phyloP scores from a whole-genome alignment of 139 green algal species.

The Eudorina sp. region DNA sequence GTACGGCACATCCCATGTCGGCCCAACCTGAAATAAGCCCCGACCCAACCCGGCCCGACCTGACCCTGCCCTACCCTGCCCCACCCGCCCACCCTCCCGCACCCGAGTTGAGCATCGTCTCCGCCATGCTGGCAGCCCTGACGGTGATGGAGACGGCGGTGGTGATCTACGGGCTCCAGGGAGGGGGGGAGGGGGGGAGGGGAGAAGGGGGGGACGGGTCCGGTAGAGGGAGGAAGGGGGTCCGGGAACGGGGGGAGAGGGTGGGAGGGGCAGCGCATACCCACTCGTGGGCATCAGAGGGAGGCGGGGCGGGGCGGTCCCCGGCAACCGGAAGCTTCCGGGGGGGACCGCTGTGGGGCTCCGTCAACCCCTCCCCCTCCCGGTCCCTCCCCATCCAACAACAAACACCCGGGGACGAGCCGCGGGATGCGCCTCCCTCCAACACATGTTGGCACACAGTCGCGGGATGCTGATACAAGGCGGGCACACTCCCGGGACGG shows the following conservation, averaged over 20 bases:
- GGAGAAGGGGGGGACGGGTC: not conserved
- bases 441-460: no score
- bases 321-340: no score
- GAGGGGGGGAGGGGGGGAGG: not conserved
- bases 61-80: not conserved
- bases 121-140: conserved; percentile 72
- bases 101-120: conserved; percentile 88
- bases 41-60: not conserved
- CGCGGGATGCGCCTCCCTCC: no score
- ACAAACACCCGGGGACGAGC: not conserved
- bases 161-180: conserved; percentile 58
- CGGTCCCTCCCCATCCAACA: not conserved
- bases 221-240: not conserved
- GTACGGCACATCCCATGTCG: not conserved
- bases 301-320: not conserved
- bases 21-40: not conserved
- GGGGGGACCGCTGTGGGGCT: no score
- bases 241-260: not conserved
- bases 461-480: no score
- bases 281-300: not conserved
- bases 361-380: no score
- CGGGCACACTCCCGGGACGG: not conserved
- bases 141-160: conserved; percentile 73
- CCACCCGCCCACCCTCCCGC: not conserved
- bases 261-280: no score